Base-by-base conservation (phyloP, 2,329 filamentous ascomycete species). In the Cercospora beticola region DNA sequence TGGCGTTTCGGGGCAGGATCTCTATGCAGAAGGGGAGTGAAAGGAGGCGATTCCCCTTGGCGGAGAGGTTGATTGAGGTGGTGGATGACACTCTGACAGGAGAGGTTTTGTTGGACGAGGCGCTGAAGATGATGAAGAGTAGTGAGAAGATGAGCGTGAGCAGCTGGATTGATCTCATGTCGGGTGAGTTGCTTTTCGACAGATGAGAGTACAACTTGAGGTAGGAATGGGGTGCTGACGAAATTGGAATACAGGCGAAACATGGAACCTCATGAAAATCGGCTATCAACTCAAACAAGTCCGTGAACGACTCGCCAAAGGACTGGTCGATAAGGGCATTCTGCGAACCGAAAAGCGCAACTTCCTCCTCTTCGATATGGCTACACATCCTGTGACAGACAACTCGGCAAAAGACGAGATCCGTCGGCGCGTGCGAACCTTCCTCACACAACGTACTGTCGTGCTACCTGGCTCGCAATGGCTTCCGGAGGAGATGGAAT, bases 211-310 rank as follows among this genome's bases (percentile, higher is more conserved):
- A 6, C 4, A 36, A 12, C 16, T 57, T 12, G 21, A 18, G 12
- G 46, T 23, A 2, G 16, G 56, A 62, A 16, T 23, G 28, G n/a
- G 18, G n/a, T 66, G 56, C 65, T 71, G 64, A 70, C 26, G n/a
- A 9, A 26, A 28, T 2, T 56, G 6, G n/a, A 58, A 43, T 63
- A 68, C 78, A 98, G 94, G 95, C 80, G 95, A 99, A 83, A 99
- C 95, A 65, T 99, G 95, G 95, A 99, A 99, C 80, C 85, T 99
- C 73, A 98, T 99, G 95, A 99, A 99, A 86, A 99, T 99, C 76
- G 95, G 95, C 80, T 99, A 99, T 82, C 95, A 99, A 85, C 87
- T 99, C 76, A 99, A 99, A 85, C 95, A 99, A 86, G 95, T 99
- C 68, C 93, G 95, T 79, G 95, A 99, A 84, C 92, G 95, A 67